phyloP scores from a whole-genome alignment of 2,329 filamentous ascomycete genomes.

The Raffaelea arxii region DNA sequence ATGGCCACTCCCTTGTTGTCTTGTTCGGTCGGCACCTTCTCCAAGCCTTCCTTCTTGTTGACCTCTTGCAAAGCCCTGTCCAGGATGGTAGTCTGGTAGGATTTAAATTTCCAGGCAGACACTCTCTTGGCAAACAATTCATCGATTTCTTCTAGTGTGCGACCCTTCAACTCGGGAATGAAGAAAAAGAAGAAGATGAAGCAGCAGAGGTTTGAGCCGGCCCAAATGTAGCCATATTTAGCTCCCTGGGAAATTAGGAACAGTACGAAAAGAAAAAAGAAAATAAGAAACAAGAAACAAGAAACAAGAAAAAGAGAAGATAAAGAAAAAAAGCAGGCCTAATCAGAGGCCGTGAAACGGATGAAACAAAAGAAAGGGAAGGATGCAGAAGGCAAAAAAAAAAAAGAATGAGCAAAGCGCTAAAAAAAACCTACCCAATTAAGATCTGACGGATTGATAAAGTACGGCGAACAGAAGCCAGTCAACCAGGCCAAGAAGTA shows the following conservation, averaged over 20 bases:
- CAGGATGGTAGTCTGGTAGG: constrained; percentile 16
- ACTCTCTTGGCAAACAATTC: constrained; percentile 20
- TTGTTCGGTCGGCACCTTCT: background rate
- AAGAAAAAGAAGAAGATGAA: constrained; percentile 21
- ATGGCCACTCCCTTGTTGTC: background rate
- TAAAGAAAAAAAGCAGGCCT: no score
- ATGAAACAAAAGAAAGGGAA: background rate
- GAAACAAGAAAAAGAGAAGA: no score
- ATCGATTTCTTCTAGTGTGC: constrained; percentile 22
- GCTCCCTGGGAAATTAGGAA: constrained; percentile 21
- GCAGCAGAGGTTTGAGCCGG: constrained; percentile 19
- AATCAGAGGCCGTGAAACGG: no score
- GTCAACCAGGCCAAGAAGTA: constrained; percentile 30
- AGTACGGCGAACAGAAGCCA: constrained; percentile 34
- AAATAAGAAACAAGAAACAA: background rate
- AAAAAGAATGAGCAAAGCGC: background rate
- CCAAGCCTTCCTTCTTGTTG: constrained; percentile 3
- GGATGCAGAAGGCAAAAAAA: background rate
- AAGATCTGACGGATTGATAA: constrained; percentile 31
- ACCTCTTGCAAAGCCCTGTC: constrained; percentile 17
- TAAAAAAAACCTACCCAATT: constrained; percentile 22
- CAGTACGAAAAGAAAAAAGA: background rate
- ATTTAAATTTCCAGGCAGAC: constrained; percentile 19
- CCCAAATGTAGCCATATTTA: constrained; percentile 34
- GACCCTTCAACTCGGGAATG: constrained; percentile 21